These are phyloP conservation scores for Fragaria iinumae DNA, from an alignment of 306 rosid species.

Conservation along the genomic window DNA sequence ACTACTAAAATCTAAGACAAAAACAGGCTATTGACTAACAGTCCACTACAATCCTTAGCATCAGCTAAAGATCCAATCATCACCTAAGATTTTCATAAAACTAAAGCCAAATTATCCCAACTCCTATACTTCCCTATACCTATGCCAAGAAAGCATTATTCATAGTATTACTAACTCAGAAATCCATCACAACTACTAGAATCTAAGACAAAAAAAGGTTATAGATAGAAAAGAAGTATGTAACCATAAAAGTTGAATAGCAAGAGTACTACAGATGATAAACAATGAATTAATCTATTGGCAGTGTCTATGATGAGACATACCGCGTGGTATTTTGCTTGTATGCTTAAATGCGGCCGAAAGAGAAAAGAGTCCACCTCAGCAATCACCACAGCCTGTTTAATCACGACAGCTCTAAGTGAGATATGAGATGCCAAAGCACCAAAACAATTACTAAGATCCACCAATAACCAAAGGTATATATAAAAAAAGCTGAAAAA, in stretches of 20 bases:
- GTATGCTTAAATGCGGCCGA: constrained; percentile 80
- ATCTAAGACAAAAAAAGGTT: background rate
- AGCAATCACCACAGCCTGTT: constrained; percentile 82
- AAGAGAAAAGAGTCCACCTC: constrained; percentile 97
- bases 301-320: constrained; percentile 26
- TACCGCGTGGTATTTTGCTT: constrained; percentile 91
- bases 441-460: background rate
- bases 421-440: constrained; percentile 14
- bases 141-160: background rate
- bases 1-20: constrained; percentile 1
- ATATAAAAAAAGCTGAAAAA: no score
- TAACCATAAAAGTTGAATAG: background rate
- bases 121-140: background rate
- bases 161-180: background rate
- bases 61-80: no score
- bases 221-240: background rate
- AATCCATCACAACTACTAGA: background rate
- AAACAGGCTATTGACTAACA: background rate
- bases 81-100: background rate
- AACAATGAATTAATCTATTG: constrained; percentile 1
- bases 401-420: background rate
- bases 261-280: constrained; percentile 1
- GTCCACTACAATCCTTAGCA: no score
- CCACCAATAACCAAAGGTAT: background rate
- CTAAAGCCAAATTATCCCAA: background rate